Percentiles rank a stretch among this genome's conserved stretches.
Evolutionary conservation across 2,329 filamentous ascomycete genomes (phyloP).

Genomic region (Colletotrichum phormii): DNA sequence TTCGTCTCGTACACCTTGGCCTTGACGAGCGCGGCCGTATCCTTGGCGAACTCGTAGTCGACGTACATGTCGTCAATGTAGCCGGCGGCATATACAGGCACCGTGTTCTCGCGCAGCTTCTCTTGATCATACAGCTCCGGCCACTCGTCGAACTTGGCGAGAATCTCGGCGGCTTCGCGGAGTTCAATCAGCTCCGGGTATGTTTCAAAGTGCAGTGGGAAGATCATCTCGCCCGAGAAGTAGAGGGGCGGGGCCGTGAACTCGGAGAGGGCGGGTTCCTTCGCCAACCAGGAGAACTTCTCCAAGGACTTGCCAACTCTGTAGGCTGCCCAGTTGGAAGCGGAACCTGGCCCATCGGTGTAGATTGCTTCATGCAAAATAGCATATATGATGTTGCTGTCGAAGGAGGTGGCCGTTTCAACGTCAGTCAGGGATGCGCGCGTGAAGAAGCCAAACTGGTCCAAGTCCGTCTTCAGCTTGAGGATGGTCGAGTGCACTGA

Average conservation of each 20-base stretch:
- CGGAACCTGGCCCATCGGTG: conserved; percentile 72
- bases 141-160: conserved; percentile 80
- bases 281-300: conserved; percentile 64
- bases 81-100: conserved; percentile 87
- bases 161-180: conserved; percentile 73
- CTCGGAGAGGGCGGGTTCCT: conserved; percentile 41
- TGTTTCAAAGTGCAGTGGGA: conserved; percentile 84
- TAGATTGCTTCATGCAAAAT: conserved; percentile 91
- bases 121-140: conserved; percentile 79
- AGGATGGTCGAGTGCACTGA: conserved; percentile 79
- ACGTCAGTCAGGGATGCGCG: conserved; percentile 76
- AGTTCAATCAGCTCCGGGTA: conserved; percentile 81
- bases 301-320: conserved; percentile 65
- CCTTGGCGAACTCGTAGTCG: conserved; percentile 77
- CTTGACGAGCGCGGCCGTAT: conserved; percentile 80
- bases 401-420: conserved; percentile 76
- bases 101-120: conserved; percentile 79
- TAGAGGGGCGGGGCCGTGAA: conserved; percentile 66
- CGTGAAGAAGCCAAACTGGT: conserved; percentile 80
- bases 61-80: conserved; percentile 96
- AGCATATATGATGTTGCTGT: conserved; percentile 84
- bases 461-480: conserved; percentile 77
- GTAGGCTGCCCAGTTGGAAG: conserved; percentile 81
- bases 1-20: conserved; percentile 89
- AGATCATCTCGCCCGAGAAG: conserved; percentile 96